A percentile compares a stretch with the other conserved stretches of the same genome.
Evolutionary conservation across 495 filamentous ascomycete species (phyloP).

Genomic region (Talaromyces nanjingensis): DNA sequence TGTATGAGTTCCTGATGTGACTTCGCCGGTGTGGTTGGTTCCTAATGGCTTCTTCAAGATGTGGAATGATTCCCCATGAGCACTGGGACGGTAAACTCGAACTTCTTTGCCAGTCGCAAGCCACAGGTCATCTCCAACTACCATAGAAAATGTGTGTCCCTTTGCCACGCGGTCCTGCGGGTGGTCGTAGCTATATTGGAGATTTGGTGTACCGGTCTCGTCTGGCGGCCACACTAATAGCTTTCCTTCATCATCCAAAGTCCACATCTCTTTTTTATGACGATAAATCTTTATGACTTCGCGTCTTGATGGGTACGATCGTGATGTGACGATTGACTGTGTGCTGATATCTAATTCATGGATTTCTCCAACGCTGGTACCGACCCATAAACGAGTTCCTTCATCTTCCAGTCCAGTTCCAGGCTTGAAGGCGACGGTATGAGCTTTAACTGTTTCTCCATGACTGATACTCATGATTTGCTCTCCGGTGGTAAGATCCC

Average conservation of each 20-base stretch:
- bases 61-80: conserved; percentile 65
- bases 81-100: conserved; percentile 68
- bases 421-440: conserved; percentile 81
- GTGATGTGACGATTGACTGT: conserved; percentile 58
- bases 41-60: conserved; percentile 61
- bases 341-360: conserved; percentile 75
- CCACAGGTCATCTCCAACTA: conserved; percentile 76
- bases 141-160: conserved; percentile 82
- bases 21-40: conserved; percentile 65
- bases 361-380: conserved; percentile 78
- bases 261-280: conserved; percentile 87
- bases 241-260: conserved; percentile 82
- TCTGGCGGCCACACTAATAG: conserved; percentile 84
- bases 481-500: conserved; percentile 77
- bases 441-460: conserved; percentile 67
- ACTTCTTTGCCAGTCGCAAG: conserved; percentile 83
- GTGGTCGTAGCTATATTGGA: conserved; percentile 53
- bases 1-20: conserved; percentile 77
- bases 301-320: conserved; percentile 67
- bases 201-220: conserved; percentile 62
- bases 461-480: conserved; percentile 73
- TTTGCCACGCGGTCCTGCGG: conserved; percentile 67
- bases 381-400: conserved; percentile 82
- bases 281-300: conserved; percentile 85
- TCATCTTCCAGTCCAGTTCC: conserved; percentile 66